Percentiles rank a stretch among this genome's conserved stretches.
Conservation (phyloP, 495 filamentous ascomycete genomes). For the Penicillium antarcticum region DNA sequence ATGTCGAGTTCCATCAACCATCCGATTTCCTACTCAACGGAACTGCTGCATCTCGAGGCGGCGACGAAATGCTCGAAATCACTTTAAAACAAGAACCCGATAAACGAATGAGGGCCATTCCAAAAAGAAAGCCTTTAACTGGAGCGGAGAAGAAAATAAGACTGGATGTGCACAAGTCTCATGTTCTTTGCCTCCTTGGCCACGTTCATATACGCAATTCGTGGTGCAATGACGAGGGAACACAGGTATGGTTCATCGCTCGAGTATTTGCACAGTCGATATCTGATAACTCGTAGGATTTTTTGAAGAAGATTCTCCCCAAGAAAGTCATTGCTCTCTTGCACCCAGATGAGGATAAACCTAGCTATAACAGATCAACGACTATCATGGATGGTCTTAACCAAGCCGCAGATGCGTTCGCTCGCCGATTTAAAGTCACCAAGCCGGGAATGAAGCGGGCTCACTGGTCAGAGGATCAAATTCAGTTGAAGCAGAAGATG, state of each 20-base stretch:
- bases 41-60: conserved; percentile 7
- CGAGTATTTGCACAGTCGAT: background rate
- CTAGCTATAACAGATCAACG: conserved; percentile 67
- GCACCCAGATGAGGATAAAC: conserved; percentile 57
- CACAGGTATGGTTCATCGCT: conserved; percentile 48
- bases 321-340: conserved; percentile 60
- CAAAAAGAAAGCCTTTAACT: conserved; percentile 58
- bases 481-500: conserved; percentile 55
- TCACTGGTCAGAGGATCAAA: conserved; percentile 65
- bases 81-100: conserved; percentile 50
- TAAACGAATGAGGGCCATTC: conserved; percentile 27
- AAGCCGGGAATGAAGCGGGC: conserved; percentile 66
- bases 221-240: conserved; percentile 80
- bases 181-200: conserved; percentile 75
- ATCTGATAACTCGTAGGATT: conserved; percentile 29
- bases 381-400: conserved; percentile 76
- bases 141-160: conserved; percentile 68
- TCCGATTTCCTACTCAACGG: conserved; percentile 26
- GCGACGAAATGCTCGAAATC: conserved; percentile 51
- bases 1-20: conserved; percentile 53
- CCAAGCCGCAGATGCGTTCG: conserved; percentile 65
- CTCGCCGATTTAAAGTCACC: conserved; percentile 62
- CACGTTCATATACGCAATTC: conserved; percentile 73
- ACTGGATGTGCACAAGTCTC: conserved; percentile 78
- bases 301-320: conserved; percentile 57